These are phyloP conservation scores for Claviceps citrina DNA, from an alignment of 2,329 filamentous ascomycete species.

Conservation along the genomic window DNA sequence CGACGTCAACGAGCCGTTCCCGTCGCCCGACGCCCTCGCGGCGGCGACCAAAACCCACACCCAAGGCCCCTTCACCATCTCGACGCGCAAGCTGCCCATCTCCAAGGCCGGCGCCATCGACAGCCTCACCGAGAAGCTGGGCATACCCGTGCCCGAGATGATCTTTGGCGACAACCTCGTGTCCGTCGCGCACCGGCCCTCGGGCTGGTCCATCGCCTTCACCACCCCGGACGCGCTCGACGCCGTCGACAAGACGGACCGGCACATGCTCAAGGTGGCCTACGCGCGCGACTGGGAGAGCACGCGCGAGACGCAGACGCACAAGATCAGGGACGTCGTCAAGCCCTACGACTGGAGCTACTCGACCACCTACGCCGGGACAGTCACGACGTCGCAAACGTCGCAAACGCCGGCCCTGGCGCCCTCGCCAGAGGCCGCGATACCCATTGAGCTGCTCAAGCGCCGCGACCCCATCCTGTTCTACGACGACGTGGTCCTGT, in stretches of 20 bases:
- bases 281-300: constrained; percentile 76
- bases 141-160: constrained; percentile 91
- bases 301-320: constrained; percentile 56
- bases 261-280: constrained; percentile 80
- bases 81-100: constrained; percentile 82
- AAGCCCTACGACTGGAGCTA: constrained; percentile 98
- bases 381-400: constrained; percentile 15
- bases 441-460: constrained; percentile 76
- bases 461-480: constrained; percentile 88
- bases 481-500: constrained; percentile 90
- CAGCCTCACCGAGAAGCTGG: constrained; percentile 59
- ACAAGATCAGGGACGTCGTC: constrained; percentile 83
- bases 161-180: constrained; percentile 95
- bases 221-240: constrained; percentile 78
- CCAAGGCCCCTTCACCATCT: constrained; percentile 57
- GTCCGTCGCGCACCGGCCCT: constrained; percentile 53
- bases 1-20: constrained; percentile 37
- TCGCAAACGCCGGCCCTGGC: constrained; percentile 6
- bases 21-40: constrained; percentile 32
- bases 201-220: constrained; percentile 69
- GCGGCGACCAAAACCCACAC: constrained; percentile 40
- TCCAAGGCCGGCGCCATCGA: constrained; percentile 85
- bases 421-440: constrained; percentile 27
- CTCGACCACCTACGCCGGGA: constrained; percentile 73
- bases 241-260: constrained; percentile 82